Evolutionary conservation across 2,329 filamentous ascomycete species (phyloP).

Genomic region (Botrytis fabae): DNA sequence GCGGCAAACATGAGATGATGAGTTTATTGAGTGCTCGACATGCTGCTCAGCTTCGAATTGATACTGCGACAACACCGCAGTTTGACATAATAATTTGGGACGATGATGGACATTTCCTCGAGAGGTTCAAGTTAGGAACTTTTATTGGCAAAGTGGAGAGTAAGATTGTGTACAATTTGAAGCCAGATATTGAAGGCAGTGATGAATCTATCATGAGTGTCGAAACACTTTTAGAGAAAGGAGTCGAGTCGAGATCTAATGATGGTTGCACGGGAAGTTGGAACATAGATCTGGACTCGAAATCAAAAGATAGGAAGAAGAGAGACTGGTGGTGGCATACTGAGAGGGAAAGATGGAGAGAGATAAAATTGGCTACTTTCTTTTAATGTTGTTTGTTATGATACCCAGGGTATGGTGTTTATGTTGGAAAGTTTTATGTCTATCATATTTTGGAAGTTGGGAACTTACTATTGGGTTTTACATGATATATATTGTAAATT

Average conservation of each 20-base stretch:
- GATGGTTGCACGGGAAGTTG: constrained; percentile 36
- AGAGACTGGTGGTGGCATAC: constrained; percentile 40
- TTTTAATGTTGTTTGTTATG: constrained; percentile 27
- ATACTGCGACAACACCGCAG: constrained; percentile 55
- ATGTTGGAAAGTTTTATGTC: neutral
- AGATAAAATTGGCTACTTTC: constrained; percentile 32
- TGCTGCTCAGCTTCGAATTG: constrained; percentile 65
- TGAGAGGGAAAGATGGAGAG: constrained; percentile 37
- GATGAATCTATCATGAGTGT: constrained; percentile 57
- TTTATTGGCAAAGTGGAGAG: constrained; percentile 63
- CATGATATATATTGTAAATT: neutral
- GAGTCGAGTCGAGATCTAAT: constrained; percentile 31
- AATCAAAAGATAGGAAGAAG: constrained; percentile 27
- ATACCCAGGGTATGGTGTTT: constrained; percentile 22
- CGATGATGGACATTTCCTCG: constrained; percentile 49
- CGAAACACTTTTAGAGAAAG: constrained; percentile 48
- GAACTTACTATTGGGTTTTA: neutral
- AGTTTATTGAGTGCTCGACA: constrained; percentile 53
- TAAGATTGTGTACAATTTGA: constrained; percentile 59
- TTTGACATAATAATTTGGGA: constrained; percentile 59
- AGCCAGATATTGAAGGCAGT: constrained; percentile 52
- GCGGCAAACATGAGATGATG: constrained; percentile 13
- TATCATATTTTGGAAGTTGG: neutral
- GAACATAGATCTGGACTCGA: constrained; percentile 24
- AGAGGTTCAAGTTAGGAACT: constrained; percentile 57